A percentile compares a stretch with the other conserved stretches of the same genome.
These are phyloP conservation scores for Carex myosuroides DNA, from an alignment of 176 grass and related monocot species.

Conservation along the genomic window DNA sequence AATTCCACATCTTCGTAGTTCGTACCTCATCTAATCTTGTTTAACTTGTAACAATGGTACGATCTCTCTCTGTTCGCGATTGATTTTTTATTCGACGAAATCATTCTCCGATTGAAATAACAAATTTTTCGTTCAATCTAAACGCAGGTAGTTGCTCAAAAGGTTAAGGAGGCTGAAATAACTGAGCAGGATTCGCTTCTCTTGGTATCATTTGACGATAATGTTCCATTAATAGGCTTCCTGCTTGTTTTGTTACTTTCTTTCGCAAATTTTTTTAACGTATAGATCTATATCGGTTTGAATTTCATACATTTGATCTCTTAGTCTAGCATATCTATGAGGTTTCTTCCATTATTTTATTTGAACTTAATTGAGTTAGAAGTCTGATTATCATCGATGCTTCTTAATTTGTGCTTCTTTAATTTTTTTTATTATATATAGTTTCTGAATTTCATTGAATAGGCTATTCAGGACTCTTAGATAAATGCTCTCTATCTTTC, in stretches of 20 bases:
- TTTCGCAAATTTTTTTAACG: neutral
- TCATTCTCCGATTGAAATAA: neutral
- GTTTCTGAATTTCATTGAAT: neutral
- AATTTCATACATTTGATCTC: neutral
- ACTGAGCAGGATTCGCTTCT: slow-evolving; percentile 96
- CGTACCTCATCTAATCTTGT: neutral
- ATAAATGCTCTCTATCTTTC: neutral
- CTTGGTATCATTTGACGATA: slow-evolving; percentile 43
- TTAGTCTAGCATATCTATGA: neutral
- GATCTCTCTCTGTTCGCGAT: neutral
- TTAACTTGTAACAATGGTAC: slow-evolving; percentile 26
- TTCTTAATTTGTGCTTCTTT: slow-evolving; percentile 5
- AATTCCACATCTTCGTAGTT: neutral
- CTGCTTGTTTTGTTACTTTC: neutral
- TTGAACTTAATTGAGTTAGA: neutral
- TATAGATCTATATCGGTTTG: slow-evolving; percentile 5
- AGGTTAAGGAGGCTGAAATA: slow-evolving; percentile 83
- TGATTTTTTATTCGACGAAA: neutral
- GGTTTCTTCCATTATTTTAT: neutral
- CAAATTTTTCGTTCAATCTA: slow-evolving; percentile 3
- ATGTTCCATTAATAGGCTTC: neutral
- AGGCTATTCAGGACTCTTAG: neutral
- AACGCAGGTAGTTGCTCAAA: slow-evolving; percentile 60
- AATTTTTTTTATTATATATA: neutral
- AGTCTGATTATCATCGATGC: neutral